Conservation (phyloP, 768 basidiomycete genomes). For the Pleurotus pulmonarius region DNA sequence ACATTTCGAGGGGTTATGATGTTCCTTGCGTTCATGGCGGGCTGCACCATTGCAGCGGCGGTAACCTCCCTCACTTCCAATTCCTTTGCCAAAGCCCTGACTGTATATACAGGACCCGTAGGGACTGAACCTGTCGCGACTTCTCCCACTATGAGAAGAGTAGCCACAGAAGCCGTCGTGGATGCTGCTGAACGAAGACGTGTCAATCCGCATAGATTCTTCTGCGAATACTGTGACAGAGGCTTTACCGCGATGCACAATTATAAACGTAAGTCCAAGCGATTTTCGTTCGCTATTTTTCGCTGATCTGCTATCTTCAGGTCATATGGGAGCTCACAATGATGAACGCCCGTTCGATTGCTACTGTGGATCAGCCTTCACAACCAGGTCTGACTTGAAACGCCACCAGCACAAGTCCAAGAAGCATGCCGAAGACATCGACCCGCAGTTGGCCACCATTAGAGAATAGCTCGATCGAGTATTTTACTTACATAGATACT, state of each 20-base stretch:
- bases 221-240: neutral
- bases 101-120: too few relatives aligned
- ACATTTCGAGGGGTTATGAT: too few relatives aligned
- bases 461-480: neutral
- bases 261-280: neutral
- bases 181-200: neutral
- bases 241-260: conserved; percentile 2
- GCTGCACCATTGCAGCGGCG: too few relatives aligned
- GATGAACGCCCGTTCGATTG: neutral
- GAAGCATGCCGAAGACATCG: neutral
- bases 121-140: too few relatives aligned
- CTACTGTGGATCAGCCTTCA: conserved; percentile 1
- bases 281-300: neutral
- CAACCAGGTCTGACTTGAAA: neutral
- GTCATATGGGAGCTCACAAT: neutral
- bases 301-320: neutral
- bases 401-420: neutral
- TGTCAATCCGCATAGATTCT: neutral
- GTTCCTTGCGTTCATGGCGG: too few relatives aligned
- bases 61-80: too few relatives aligned
- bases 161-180: neutral
- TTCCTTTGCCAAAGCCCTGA: too few relatives aligned
- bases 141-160: too few relatives aligned
- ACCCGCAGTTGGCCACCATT: neutral
- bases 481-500: too few relatives aligned